These are phyloP conservation scores for Sporothrix dimorphospora DNA, from an alignment of 2,329 filamentous ascomycete genomes.

Conservation along the genomic window DNA sequence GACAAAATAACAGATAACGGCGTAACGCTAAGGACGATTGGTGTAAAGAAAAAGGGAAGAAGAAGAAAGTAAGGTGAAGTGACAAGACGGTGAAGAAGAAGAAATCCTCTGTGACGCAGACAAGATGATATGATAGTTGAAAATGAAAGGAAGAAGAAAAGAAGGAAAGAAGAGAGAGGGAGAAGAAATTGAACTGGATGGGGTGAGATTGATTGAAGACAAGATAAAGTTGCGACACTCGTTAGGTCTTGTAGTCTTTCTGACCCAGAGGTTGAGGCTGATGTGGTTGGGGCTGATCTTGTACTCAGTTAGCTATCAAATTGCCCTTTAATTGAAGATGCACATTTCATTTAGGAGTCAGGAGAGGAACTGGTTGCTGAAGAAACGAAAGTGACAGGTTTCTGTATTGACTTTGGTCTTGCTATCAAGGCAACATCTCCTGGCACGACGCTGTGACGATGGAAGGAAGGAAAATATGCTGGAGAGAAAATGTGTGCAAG, in stretches of 20 bases:
- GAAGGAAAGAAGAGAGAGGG: background rate
- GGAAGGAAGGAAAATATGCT: background rate
- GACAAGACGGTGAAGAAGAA: background rate
- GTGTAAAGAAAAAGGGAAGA: background rate
- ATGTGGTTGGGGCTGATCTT: background rate
- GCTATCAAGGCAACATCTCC: background rate
- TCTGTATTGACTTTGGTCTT: no score
- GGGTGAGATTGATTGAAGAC: background rate
- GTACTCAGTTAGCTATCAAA: background rate
- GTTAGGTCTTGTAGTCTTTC: background rate
- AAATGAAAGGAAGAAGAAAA: no score
- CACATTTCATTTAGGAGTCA: background rate
- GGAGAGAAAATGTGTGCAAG: background rate
- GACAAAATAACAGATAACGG: background rate
- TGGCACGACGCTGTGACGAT: background rate
- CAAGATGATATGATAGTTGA: no score
- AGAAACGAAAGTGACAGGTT: background rate
- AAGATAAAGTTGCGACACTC: background rate
- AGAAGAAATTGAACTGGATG: background rate
- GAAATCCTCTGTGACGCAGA: no score
- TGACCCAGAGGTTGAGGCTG: background rate
- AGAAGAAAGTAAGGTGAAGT: background rate
- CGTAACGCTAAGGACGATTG: background rate
- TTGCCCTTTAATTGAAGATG: background rate
- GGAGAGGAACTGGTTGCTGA: background rate